Percentiles rank a stretch among this genome's conserved stretches.
These are phyloP conservation scores for Phytophthora constricta DNA, from an alignment of 352 stramenopile species.

Conservation along the genomic window DNA sequence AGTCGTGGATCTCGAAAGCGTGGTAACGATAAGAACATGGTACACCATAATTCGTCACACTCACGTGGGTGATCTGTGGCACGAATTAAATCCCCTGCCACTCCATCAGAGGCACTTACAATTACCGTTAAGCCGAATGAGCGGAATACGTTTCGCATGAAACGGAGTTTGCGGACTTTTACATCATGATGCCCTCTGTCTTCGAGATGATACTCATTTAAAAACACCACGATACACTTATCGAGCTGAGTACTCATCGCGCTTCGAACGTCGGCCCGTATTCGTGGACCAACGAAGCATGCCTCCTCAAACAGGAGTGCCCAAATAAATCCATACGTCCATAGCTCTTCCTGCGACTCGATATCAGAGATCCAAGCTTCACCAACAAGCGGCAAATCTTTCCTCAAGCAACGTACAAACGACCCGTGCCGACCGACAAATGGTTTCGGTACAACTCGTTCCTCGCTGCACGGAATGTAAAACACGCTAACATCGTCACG, in stretches of 20 bases:
- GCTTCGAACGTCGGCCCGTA: background rate
- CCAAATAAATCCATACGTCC: constrained; percentile 13
- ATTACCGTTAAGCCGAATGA: constrained; percentile 3
- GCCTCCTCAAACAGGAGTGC: background rate
- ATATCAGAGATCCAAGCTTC: no score
- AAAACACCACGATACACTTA: background rate
- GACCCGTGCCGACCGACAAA: background rate
- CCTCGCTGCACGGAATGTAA: constrained; percentile 1
- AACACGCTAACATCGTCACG: constrained; percentile 10
- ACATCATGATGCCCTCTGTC: background rate
- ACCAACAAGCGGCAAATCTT: background rate
- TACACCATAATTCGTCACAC: constrained; percentile 1
- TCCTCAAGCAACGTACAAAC: background rate
- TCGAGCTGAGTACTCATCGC: background rate
- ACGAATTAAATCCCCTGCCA: background rate
- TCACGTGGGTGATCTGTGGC: no score
- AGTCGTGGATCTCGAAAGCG: constrained; percentile 4
- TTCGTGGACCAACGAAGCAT: background rate
- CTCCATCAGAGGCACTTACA: constrained; percentile 5
- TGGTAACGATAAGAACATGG: background rate
- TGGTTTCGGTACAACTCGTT: background rate
- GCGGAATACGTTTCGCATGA: constrained; percentile 15
- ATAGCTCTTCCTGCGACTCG: no score
- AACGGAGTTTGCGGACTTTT: background rate
- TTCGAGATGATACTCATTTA: constrained; percentile 6